Evolutionary conservation across 176 grass and related monocot genomes (phyloP).

Genomic region (Saccharum spontaneum): DNA sequence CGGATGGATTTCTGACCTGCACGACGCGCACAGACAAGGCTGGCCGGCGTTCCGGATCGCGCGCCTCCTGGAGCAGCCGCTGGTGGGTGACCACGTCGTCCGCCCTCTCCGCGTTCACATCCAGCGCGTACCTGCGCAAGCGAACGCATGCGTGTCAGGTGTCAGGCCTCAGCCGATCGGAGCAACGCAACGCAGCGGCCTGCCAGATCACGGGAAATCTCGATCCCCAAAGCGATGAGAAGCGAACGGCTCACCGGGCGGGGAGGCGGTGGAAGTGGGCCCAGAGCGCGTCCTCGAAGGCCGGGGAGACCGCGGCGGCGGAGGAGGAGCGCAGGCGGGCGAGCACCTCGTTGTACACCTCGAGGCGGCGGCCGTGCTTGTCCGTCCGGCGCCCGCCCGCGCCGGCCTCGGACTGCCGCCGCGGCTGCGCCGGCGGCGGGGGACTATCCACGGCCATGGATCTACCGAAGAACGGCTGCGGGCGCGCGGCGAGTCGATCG

Average conservation of each 20-base stretch:
- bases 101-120: conserved; percentile 69
- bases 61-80: conserved; percentile 59
- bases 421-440: neutral
- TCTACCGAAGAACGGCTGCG: neutral
- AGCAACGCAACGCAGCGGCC: too few species aligned
- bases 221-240: neutral
- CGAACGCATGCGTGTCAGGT: neutral
- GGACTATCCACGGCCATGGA: conserved; percentile 53
- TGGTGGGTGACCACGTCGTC: conserved; percentile 74
- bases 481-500: neutral
- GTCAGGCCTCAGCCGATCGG: neutral
- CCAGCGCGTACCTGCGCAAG: conserved; percentile 56
- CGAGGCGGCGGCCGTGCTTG: conserved; percentile 51
- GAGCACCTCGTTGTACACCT: conserved; percentile 73
- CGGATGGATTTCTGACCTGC: conserved; percentile 38
- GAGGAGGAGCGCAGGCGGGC: conserved; percentile 31
- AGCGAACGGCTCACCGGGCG: conserved; percentile 38
- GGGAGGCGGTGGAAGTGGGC: conserved; percentile 89
- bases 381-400: conserved; percentile 2
- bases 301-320: conserved; percentile 32
- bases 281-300: conserved; percentile 71
- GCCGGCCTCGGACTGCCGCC: conserved; percentile 31
- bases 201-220: neutral
- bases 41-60: conserved; percentile 35
- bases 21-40: conserved; percentile 57